A percentile compares a stretch with the other conserved stretches of the same genome.
phyloP scores from a whole-genome alignment of 208 protist species.

The Trypanosoma lewisi region DNA sequence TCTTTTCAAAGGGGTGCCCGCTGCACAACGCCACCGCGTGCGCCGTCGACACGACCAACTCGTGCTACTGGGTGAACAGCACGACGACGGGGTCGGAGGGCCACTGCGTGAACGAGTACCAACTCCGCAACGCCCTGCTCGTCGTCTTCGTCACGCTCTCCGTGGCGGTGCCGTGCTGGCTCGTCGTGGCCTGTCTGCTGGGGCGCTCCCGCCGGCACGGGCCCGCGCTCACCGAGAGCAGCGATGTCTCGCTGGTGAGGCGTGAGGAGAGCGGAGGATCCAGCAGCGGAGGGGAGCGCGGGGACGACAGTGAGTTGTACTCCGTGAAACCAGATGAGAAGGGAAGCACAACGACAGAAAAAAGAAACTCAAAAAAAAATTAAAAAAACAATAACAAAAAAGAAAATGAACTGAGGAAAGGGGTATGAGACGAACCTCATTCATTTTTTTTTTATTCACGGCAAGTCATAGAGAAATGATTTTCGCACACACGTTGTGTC shows the following conservation, averaged over 20 bases:
- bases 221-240: neutral
- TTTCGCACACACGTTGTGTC: too few species aligned
- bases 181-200: slow-evolving; percentile 41
- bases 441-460: too few species aligned
- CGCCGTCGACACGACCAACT: neutral
- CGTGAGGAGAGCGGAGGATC: neutral
- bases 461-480: too few species aligned
- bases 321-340: slow-evolving; percentile 8
- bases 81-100: slow-evolving; percentile 18
- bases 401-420: neutral
- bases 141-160: slow-evolving; percentile 55
- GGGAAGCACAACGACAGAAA: neutral
- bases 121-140: slow-evolving; percentile 71
- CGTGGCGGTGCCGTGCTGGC: slow-evolving; percentile 57
- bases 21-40: slow-evolving; percentile 6
- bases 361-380: neutral
- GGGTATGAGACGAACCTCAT: neutral
- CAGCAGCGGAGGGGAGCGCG: neutral
- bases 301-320: neutral
- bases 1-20: slow-evolving; percentile 44
- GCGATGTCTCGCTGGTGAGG: neutral
- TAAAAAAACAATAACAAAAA: neutral
- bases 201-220: neutral
- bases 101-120: slow-evolving; percentile 44
- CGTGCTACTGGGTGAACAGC: slow-evolving; percentile 47